These are phyloP conservation scores for Apiospora aurea DNA, from an alignment of 2,329 filamentous ascomycete genomes.

Conservation along the genomic window DNA sequence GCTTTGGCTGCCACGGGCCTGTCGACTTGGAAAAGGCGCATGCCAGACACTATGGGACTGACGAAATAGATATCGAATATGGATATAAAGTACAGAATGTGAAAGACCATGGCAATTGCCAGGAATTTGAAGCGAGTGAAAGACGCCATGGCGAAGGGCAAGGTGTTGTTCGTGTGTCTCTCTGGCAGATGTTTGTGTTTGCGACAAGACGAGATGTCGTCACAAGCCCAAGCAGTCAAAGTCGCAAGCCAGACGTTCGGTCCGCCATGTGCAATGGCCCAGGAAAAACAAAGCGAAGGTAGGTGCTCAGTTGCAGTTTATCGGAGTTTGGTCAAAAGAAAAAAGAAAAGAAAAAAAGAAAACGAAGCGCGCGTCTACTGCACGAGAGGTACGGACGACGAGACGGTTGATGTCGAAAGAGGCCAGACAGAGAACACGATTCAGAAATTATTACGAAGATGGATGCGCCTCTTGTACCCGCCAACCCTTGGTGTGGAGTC, in stretches of 20 bases:
- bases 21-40: slow-evolving; percentile 80
- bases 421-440: slow-evolving; percentile 14
- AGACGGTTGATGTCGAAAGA: background rate
- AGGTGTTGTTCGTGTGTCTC: background rate
- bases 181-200: background rate
- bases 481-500: slow-evolving; percentile 15
- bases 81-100: slow-evolving; percentile 90
- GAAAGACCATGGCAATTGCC: slow-evolving; percentile 88
- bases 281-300: background rate
- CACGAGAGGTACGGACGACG: background rate
- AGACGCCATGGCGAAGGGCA: slow-evolving; percentile 55
- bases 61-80: slow-evolving; percentile 99
- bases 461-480: background rate
- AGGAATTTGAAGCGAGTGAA: slow-evolving; percentile 80
- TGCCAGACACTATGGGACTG: slow-evolving; percentile 94
- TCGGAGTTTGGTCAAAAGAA: background rate
- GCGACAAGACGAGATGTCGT: slow-evolving; percentile 16
- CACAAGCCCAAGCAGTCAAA: slow-evolving; percentile 9
- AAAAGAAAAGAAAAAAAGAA: background rate
- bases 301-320: background rate
- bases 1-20: slow-evolving; percentile 65
- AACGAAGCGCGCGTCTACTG: background rate
- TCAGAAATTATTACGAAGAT: slow-evolving; percentile 20
- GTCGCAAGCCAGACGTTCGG: background rate
- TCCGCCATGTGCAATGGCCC: slow-evolving; percentile 6